Evolutionary conservation across 192 early-diverging fungal species (phyloP), one percentile per base, ranked within the genome.

Genomic region (Kickxella alabastrina): DNA sequence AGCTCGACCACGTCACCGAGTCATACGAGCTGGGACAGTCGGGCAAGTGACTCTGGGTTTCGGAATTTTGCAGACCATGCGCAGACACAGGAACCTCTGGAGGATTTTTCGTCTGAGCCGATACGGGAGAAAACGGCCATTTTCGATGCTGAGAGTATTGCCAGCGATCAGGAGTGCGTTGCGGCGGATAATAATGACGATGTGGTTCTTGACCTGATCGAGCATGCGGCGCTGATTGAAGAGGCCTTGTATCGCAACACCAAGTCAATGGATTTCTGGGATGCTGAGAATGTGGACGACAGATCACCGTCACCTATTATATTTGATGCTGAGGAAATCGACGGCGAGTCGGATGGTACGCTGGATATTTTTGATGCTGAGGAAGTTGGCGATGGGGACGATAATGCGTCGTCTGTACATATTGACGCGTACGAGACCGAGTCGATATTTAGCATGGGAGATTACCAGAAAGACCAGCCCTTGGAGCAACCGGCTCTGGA

Each of bases 391-490:
- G 9, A 38, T 41, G 58, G 27, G 25, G 35, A 37, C 7, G 22
- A 32, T 5, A 15, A 18, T 10, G 40, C 22, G n/a, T 57, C 54
- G 14, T 52, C 59, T 12, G 54, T 62, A n/a, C 37, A 47, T 12
- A 28, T 69, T 18, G 66, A 69, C 25, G 66, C 66, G 8, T 61
- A 69, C 28, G 66, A 69, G 50, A 51, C 54, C 10, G 66, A 40
- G 43, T 61, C 59, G n/a, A 42, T 62, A 17, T 43, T 54, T 25
- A 38, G 36, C 18, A 24, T 26, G 3, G 35, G 21, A 10, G 49
- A 46, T 17, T 9, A 38, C 27, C 18, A 43, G 41, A 10, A n/a
- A 40, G 32, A n/a, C n/a, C n/a, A n/a, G n/a, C n/a, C n/a, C n/a
- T n/a, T n/a, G n/a, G n/a, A n/a, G n/a, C n/a, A n/a, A n/a, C n/a